Conservation (phyloP, 257 asterid species). For the Solanum pennellii region DNA sequence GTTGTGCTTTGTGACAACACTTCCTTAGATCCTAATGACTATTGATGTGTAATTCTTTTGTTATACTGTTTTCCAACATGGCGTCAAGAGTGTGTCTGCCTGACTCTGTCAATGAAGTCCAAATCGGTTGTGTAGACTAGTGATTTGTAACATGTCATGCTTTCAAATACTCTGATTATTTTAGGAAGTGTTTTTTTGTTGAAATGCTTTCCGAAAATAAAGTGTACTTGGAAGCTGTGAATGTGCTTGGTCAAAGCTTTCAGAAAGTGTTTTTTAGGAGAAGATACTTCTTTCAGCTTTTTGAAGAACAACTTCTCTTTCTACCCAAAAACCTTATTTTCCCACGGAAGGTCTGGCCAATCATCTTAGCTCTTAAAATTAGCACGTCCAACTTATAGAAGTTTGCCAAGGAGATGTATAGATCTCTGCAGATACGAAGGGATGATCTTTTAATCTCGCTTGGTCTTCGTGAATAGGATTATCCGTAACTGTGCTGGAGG, state of each 20-base stretch:
- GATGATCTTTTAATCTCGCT: background rate
- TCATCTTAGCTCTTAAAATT: background rate
- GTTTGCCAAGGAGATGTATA: background rate
- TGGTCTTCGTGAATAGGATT: background rate
- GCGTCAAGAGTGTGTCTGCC: background rate
- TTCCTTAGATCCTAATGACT: background rate
- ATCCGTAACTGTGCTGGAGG: background rate
- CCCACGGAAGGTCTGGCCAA: background rate
- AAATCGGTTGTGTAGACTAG: background rate
- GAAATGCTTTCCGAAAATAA: background rate
- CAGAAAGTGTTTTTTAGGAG: background rate
- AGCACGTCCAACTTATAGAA: background rate
- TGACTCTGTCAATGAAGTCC: background rate
- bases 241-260: background rate
- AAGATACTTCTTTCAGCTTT: background rate
- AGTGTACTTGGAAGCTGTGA: background rate
- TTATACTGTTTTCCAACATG: background rate
- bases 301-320: background rate
- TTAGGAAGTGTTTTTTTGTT: background rate
- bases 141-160: background rate
- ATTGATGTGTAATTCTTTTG: background rate
- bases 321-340: background rate
- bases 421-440: background rate
- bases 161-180: background rate
- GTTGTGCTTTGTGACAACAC: background rate